These are phyloP conservation scores for Helianthus annuus DNA, from an alignment of 129 eudicot genomes.

Conservation along the genomic window DNA sequence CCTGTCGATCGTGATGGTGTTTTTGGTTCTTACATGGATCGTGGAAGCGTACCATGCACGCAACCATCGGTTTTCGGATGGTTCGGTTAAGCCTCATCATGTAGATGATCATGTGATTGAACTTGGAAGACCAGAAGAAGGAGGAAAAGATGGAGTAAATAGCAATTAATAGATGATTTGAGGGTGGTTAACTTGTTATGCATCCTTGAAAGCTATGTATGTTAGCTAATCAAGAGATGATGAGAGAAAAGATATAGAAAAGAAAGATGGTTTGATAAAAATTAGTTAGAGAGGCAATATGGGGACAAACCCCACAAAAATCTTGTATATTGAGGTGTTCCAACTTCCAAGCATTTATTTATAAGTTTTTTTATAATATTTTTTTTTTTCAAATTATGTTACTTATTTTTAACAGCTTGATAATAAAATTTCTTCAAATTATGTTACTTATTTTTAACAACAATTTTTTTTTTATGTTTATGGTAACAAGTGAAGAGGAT, in stretches of 20 bases:
- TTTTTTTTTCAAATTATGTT: background rate
- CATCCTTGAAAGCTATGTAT: constrained; percentile 35
- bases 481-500: background rate
- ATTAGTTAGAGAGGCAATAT: constrained; percentile 23
- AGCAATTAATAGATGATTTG: background rate
- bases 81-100: constrained; percentile 62
- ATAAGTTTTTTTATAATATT: background rate
- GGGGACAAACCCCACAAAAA: constrained; percentile 43
- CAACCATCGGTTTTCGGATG: constrained; percentile 43
- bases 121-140: constrained; percentile 25
- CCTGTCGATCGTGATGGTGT: constrained; percentile 63
- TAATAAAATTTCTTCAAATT: background rate
- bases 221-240: constrained; percentile 34
- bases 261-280: background rate
- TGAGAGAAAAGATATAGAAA: background rate
- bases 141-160: constrained; percentile 20
- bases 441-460: background rate
- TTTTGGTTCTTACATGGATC: constrained; percentile 61
- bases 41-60: constrained; percentile 33
- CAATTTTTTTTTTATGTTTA: background rate
- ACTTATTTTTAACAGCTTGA: too few relatives aligned
- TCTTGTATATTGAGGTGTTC: constrained; percentile 3
- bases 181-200: constrained; percentile 6
- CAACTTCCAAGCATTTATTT: background rate
- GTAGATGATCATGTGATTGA: constrained; percentile 34